These are phyloP conservation scores for Ogataea thermomethanolica DNA, from an alignment of 805 yeast genomes.

Conservation along the genomic window DNA sequence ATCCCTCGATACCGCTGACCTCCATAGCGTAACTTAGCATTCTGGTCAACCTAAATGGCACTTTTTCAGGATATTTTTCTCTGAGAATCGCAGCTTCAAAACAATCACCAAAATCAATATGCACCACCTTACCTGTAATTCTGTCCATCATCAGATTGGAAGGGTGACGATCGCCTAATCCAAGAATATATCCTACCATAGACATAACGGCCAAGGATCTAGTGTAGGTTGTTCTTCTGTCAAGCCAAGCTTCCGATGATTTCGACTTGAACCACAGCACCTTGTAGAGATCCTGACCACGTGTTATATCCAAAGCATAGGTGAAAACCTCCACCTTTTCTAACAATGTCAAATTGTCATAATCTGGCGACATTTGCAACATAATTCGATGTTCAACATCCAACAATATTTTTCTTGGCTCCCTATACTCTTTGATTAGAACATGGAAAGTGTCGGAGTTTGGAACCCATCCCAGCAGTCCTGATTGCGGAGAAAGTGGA, in stretches of 20 bases:
- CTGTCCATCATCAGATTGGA: slow-evolving; percentile 94
- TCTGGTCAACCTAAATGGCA: slow-evolving; percentile 93
- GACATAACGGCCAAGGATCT: slow-evolving; percentile 97
- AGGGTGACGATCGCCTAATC: slow-evolving; percentile 97
- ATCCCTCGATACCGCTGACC: slow-evolving; percentile 97
- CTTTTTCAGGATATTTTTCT: slow-evolving; percentile 97
- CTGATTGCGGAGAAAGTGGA: slow-evolving; percentile 96
- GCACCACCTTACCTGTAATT: slow-evolving; percentile 91
- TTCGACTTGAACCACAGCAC: slow-evolving; percentile 95
- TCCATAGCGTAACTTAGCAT: slow-evolving; percentile 99
- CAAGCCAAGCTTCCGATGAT: slow-evolving; percentile 97
- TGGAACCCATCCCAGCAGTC: slow-evolving; percentile 95
- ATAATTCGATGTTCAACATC: slow-evolving; percentile 94
- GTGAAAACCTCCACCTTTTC: slow-evolving; percentile 97
- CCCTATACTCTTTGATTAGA: slow-evolving; percentile 87
- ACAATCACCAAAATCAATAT: slow-evolving; percentile 98
- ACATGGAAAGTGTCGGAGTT: slow-evolving; percentile 96
- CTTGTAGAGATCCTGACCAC: slow-evolving; percentile 94
- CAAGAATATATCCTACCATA: slow-evolving; percentile 95
- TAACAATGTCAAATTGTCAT: slow-evolving; percentile 80
- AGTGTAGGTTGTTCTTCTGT: slow-evolving; percentile 93
- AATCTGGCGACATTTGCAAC: slow-evolving; percentile 98
- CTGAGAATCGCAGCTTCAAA: slow-evolving; percentile 96
- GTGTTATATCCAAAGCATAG: slow-evolving; percentile 88
- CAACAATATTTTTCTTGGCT: slow-evolving; percentile 79